Percentiles rank a stretch among this genome's conserved stretches.
Conservation (phyloP, 768 basidiomycete species). For the Mycena epipterygia region DNA sequence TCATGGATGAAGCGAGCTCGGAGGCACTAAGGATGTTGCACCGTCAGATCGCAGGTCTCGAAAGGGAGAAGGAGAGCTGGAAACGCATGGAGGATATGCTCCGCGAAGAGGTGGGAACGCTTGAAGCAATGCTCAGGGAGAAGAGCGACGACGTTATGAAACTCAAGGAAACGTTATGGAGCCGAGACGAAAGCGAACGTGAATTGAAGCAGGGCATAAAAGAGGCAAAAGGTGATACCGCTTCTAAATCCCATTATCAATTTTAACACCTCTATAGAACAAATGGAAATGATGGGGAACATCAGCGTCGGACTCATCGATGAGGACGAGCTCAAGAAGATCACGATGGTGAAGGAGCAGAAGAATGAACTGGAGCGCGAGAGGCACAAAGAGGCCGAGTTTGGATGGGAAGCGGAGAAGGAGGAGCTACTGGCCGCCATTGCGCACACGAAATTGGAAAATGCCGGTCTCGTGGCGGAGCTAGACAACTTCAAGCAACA, state of each 20-base stretch:
- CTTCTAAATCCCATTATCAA: too few species aligned
- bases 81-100: constrained; percentile 57
- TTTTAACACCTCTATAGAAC: too few species aligned
- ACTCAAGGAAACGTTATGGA: constrained; percentile 61
- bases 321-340: constrained; percentile 57
- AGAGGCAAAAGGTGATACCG: constrained; percentile 72
- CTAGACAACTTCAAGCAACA: constrained; percentile 56
- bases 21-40: constrained; percentile 87
- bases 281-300: constrained; percentile 70
- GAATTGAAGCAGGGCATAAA: constrained; percentile 67
- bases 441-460: constrained; percentile 60
- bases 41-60: constrained; percentile 80
- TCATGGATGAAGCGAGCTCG: constrained; percentile 88
- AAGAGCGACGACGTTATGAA: constrained; percentile 57
- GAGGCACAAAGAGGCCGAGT: constrained; percentile 55
- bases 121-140: constrained; percentile 63
- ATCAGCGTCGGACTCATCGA: constrained; percentile 57
- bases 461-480: constrained; percentile 58
- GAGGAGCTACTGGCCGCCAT: constrained; percentile 57
- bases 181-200: constrained; percentile 65
- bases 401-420: constrained; percentile 66
- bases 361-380: constrained; percentile 57
- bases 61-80: constrained; percentile 71
- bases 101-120: constrained; percentile 60
- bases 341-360: constrained; percentile 57